Conservation (phyloP, 495 filamentous ascomycete species). For the Cenococcum geophilum region DNA sequence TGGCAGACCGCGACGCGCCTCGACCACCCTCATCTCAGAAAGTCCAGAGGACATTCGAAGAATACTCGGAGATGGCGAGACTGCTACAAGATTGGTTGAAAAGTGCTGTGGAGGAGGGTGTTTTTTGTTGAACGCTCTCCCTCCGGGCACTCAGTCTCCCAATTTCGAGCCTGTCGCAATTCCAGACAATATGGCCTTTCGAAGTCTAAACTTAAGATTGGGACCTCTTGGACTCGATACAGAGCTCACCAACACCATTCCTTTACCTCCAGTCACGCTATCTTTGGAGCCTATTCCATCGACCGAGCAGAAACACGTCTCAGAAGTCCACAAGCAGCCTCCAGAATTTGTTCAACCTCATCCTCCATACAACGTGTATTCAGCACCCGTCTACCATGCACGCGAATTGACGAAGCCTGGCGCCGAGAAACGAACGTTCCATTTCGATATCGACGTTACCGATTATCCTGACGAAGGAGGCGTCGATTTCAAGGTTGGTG, state of each 20-base stretch:
- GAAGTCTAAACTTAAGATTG: slow-evolving; percentile 67
- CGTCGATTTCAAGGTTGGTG: slow-evolving; percentile 93
- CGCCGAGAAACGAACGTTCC: slow-evolving; percentile 94
- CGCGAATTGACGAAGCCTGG: slow-evolving; percentile 83
- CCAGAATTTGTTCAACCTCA: slow-evolving; percentile 93
- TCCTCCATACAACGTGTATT: slow-evolving; percentile 82
- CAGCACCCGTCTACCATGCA: slow-evolving; percentile 71
- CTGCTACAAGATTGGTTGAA: slow-evolving; percentile 48
- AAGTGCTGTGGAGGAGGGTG: slow-evolving; percentile 91
- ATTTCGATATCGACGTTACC: slow-evolving; percentile 95
- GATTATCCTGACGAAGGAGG: slow-evolving; percentile 82
- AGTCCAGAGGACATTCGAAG: slow-evolving; percentile 67
- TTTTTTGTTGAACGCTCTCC: slow-evolving; percentile 62
- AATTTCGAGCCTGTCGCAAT: slow-evolving; percentile 52
- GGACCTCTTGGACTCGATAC: slow-evolving; percentile 62
- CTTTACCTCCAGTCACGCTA: slow-evolving; percentile 67
- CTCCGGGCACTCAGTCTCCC: slow-evolving; percentile 48
- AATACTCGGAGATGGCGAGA: slow-evolving; percentile 54
- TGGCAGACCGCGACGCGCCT: slow-evolving; percentile 58
- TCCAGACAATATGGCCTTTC: slow-evolving; percentile 82
- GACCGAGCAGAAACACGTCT: slow-evolving; percentile 29
- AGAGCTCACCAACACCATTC: slow-evolving; percentile 59
- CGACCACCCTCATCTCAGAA: slow-evolving; percentile 72
- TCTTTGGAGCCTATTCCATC: slow-evolving; percentile 51
- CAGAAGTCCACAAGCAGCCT: slow-evolving; percentile 55